These are phyloP conservation scores for Sporothrix brasiliensis DNA, from an alignment of 2,329 filamentous ascomycete genomes.

Conservation along the genomic window DNA sequence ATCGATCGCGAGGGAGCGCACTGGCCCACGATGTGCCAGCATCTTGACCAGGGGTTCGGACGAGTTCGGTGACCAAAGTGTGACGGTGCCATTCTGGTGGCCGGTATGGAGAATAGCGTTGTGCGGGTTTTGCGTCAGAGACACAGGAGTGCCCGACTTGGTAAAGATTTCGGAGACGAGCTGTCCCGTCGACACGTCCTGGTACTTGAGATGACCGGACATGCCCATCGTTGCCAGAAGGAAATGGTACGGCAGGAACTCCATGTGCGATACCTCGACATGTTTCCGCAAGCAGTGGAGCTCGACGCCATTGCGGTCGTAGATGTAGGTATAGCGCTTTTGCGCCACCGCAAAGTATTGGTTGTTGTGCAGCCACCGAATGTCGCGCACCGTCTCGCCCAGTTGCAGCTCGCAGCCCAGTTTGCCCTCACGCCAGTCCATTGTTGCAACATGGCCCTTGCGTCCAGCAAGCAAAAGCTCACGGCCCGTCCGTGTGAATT, in stretches of 20 bases:
- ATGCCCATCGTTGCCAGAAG: slow-evolving; percentile 83
- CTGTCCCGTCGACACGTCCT: slow-evolving; percentile 91
- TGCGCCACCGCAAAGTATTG: slow-evolving; percentile 94
- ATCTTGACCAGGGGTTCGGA: slow-evolving; percentile 86
- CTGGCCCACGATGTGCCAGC: slow-evolving; percentile 84
- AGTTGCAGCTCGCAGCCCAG: slow-evolving; percentile 85
- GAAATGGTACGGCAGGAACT: slow-evolving; percentile 96
- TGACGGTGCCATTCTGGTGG: slow-evolving; percentile 93
- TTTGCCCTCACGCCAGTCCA: slow-evolving; percentile 94
- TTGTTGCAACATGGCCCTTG: slow-evolving; percentile 92
- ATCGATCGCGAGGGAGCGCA: slow-evolving; percentile 82
- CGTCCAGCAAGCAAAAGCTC: slow-evolving; percentile 82
- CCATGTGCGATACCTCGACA: slow-evolving; percentile 87
- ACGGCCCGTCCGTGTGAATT: slow-evolving; percentile 88
- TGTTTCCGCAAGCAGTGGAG: slow-evolving; percentile 89
- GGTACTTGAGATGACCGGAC: slow-evolving; percentile 86
- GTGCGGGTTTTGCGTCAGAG: slow-evolving; percentile 84
- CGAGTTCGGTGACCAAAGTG: slow-evolving; percentile 92
- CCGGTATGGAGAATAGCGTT: slow-evolving; percentile 92
- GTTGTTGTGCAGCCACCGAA: slow-evolving; percentile 91
- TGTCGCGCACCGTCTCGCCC: slow-evolving; percentile 85
- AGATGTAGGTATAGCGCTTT: slow-evolving; percentile 96
- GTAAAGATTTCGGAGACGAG: slow-evolving; percentile 85
- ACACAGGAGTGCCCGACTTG: slow-evolving; percentile 77
- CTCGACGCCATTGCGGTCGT: slow-evolving; percentile 88